These are phyloP conservation scores for Fusarium equiseti DNA, from an alignment of 2,329 filamentous ascomycete genomes.

Conservation along the genomic window DNA sequence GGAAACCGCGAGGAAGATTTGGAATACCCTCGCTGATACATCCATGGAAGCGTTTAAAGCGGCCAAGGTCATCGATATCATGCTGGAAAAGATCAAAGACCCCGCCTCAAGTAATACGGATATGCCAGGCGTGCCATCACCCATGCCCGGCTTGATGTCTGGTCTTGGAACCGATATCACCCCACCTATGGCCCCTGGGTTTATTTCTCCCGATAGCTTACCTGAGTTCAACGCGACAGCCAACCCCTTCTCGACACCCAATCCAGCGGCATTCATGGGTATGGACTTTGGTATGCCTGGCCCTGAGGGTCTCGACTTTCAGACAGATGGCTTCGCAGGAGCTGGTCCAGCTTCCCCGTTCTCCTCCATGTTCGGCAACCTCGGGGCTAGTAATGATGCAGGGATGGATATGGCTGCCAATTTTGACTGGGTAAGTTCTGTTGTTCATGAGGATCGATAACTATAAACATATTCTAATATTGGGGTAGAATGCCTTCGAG, in stretches of 20 bases:
- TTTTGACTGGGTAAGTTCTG: constrained; percentile 68
- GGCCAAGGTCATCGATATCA: constrained; percentile 81
- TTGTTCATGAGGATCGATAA: neutral
- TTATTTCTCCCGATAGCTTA: constrained; percentile 46
- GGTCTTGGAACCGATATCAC: constrained; percentile 56
- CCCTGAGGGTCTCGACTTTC: constrained; percentile 49
- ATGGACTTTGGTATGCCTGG: constrained; percentile 59
- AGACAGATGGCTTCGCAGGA: constrained; percentile 49
- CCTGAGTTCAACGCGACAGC: constrained; percentile 45
- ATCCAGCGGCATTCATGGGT: constrained; percentile 56
- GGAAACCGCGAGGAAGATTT: constrained; percentile 80
- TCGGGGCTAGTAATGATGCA: constrained; percentile 49
- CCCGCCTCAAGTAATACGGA: constrained; percentile 31
- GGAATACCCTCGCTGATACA: constrained; percentile 79
- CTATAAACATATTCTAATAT: constrained; percentile 44
- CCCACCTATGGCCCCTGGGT: constrained; percentile 43
- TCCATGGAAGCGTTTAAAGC: constrained; percentile 95
- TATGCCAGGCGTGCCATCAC: constrained; percentile 27
- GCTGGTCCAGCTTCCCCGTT: constrained; percentile 58
- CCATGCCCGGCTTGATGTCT: constrained; percentile 49
- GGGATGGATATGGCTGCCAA: constrained; percentile 61
- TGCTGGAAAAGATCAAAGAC: constrained; percentile 79
- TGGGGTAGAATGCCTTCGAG: constrained; percentile 64
- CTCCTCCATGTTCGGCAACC: constrained; percentile 65
- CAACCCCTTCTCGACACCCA: constrained; percentile 53